Percentiles rank a stretch among this genome's conserved stretches.
These are phyloP conservation scores for Aspergillus wentii DNA, from an alignment of 495 filamentous ascomycete genomes.

Conservation along the genomic window DNA sequence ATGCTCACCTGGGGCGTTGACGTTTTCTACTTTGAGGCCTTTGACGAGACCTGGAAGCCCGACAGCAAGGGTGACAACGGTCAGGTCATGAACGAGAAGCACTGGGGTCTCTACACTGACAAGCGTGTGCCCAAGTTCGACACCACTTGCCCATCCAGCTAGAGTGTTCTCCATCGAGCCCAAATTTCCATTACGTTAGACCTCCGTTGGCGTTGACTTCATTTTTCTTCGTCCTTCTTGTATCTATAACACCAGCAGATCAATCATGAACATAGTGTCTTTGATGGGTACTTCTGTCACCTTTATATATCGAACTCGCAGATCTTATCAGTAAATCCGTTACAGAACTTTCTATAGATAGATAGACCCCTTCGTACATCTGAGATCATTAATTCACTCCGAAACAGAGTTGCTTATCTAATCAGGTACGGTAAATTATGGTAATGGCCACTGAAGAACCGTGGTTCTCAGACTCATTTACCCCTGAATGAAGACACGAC, in stretches of 20 bases:
- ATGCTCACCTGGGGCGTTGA: conserved; percentile 69
- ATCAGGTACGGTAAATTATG: not conserved
- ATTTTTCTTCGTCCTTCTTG: not conserved
- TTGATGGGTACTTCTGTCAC: too few species aligned
- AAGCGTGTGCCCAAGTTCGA: conserved; percentile 61
- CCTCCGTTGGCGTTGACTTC: too few species aligned
- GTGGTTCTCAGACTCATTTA: conserved; percentile 25
- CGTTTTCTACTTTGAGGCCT: conserved; percentile 82
- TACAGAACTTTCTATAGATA: too few species aligned
- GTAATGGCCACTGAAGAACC: conserved; percentile 16
- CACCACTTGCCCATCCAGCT: conserved; percentile 43
- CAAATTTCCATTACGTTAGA: too few species aligned
- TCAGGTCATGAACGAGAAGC: conserved; percentile 60
- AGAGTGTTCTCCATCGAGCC: too few species aligned
- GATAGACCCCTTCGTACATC: too few species aligned
- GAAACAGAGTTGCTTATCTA: not conserved
- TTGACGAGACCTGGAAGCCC: conserved; percentile 80
- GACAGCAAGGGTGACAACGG: conserved; percentile 64
- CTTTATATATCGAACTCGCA: too few species aligned
- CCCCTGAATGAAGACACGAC: conserved; percentile 26
- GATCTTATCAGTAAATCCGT: too few species aligned
- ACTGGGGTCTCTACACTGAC: conserved; percentile 70
- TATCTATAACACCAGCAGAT: too few species aligned
- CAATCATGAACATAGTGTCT: too few species aligned
- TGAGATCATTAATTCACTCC: not conserved